Evolutionary conservation across 2,329 filamentous ascomycete species (phyloP).

Genomic region (Verticillium nubilum): DNA sequence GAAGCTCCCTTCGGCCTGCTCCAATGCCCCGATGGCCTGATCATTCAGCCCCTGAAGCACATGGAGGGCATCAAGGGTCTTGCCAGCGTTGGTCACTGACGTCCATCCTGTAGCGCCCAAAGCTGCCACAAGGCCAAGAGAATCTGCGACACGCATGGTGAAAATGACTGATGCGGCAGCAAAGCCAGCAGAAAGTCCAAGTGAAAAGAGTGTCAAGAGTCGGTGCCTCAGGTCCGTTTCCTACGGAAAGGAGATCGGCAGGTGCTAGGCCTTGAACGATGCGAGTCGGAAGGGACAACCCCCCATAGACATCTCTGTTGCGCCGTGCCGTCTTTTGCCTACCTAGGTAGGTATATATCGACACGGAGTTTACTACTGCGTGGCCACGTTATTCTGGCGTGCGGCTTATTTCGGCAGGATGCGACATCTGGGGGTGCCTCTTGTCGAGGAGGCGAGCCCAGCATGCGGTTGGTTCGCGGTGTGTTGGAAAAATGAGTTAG

Average conservation of each 20-base stretch:
- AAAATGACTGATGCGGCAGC: neutral
- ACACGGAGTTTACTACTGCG: neutral
- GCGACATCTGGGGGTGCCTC: neutral
- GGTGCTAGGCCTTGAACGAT: neutral
- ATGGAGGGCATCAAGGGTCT: neutral
- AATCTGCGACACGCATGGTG: neutral
- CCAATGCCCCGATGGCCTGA: neutral
- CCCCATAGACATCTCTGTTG: neutral
- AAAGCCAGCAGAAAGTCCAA: neutral
- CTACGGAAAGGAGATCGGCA: neutral
- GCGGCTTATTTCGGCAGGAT: neutral
- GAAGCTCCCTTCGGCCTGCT: neutral
- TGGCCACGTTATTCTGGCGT: neutral
- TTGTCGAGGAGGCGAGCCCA: neutral
- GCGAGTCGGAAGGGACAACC: neutral
- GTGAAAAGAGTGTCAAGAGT: neutral
- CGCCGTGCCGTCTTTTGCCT: neutral
- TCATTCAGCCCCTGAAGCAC: neutral
- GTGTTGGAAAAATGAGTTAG: neutral
- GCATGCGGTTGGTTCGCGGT: neutral
- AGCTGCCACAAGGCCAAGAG: neutral
- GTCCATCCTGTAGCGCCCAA: neutral
- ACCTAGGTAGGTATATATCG: no score
- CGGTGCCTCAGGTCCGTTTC: neutral
- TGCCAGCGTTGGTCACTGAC: neutral